These are phyloP conservation scores for Asterochloris erici DNA, from an alignment of 139 green algal genomes.

Conservation along the genomic window DNA sequence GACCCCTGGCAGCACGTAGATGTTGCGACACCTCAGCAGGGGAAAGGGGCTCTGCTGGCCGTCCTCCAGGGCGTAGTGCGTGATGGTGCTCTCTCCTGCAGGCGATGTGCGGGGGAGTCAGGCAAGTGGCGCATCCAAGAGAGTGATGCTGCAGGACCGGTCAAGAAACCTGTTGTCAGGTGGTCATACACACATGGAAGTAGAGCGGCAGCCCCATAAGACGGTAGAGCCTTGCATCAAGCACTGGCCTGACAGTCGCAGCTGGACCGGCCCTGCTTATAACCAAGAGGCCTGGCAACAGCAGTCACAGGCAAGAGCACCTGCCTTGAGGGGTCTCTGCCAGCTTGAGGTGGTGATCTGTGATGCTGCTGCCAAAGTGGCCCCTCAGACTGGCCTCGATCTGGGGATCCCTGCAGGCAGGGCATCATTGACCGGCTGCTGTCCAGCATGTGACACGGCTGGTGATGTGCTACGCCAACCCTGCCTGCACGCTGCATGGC, in stretches of 20 bases:
- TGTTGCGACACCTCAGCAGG: conserved; percentile 68
- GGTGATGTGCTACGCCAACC: too few relatives aligned
- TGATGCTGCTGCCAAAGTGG: conserved; percentile 69
- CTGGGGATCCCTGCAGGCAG: conserved; percentile 35
- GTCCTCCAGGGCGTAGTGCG: conserved; percentile 39
- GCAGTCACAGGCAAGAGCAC: too few relatives aligned
- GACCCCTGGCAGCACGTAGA: conserved; percentile 82
- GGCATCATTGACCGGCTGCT: not conserved
- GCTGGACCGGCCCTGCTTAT: too few relatives aligned
- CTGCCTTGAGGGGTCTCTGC: conserved; percentile 53
- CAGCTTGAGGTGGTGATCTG: conserved; percentile 83
- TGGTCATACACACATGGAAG: too few relatives aligned
- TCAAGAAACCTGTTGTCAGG: too few relatives aligned
- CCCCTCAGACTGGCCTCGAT: conserved; percentile 52
- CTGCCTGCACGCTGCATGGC: too few relatives aligned
- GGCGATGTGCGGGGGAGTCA: not conserved
- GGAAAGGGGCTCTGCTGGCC: conserved; percentile 62
- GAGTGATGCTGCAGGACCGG: not conserved
- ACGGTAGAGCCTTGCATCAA: too few relatives aligned
- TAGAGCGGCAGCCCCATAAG: too few relatives aligned
- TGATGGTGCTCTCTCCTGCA: conserved; percentile 29
- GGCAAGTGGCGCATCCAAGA: too few relatives aligned
- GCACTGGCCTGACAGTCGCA: too few relatives aligned
- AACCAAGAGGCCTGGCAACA: too few relatives aligned
- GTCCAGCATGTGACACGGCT: not conserved